Evolutionary conservation across 768 basidiomycete genomes (phyloP).

Genomic region (Dacryopinax spathularia): DNA sequence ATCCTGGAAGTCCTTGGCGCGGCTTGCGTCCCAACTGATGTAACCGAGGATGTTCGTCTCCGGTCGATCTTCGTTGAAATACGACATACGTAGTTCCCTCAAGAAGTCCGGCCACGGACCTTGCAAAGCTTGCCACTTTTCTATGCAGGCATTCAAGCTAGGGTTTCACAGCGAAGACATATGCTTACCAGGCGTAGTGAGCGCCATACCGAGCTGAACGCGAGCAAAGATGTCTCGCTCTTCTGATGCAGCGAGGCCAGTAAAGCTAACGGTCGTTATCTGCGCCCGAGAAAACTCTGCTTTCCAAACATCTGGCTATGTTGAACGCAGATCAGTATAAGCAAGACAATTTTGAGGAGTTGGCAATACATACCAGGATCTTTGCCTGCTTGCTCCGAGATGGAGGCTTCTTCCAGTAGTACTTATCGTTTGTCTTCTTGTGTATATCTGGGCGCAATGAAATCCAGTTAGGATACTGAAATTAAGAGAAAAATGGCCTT

Average conservation of each 20-base stretch:
- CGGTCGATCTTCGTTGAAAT: neutral
- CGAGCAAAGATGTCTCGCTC: neutral
- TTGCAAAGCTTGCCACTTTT: neutral
- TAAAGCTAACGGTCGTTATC: neutral
- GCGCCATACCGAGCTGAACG: neutral
- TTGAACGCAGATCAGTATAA: neutral
- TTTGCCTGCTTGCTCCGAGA: neutral
- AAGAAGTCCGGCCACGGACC: neutral
- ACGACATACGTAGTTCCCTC: neutral
- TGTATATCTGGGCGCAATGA: neutral
- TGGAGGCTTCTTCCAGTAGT: neutral
- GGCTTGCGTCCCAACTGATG: neutral
- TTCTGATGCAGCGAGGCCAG: neutral
- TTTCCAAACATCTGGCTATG: neutral
- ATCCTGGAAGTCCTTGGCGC: neutral
- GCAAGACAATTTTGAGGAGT: neutral
- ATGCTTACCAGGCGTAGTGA: neutral
- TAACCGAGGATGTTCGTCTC: neutral
- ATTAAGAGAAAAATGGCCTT: neutral
- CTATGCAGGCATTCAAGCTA: neutral
- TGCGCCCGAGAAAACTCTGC: neutral
- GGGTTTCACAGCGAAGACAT: too few relatives aligned
- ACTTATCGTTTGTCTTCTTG: neutral
- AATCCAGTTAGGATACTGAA: neutral
- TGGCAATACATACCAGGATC: neutral